A percentile compares a stretch with the other conserved stretches of the same genome.
phyloP scores from a whole-genome alignment of 768 basidiomycete genomes.

The Serendipita indica region DNA sequence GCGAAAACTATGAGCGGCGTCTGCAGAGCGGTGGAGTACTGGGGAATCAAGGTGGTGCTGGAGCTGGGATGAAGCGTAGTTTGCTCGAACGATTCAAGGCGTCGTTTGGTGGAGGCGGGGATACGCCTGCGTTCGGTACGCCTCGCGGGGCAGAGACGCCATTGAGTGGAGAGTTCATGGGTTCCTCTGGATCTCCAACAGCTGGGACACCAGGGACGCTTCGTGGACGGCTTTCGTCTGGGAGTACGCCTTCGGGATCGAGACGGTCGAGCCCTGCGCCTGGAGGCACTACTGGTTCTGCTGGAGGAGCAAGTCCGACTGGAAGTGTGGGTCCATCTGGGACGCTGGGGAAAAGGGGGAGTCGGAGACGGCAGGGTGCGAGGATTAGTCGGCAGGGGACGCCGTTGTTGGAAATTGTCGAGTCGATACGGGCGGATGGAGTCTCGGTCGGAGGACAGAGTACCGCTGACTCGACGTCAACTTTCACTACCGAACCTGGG shows the following conservation, averaged over 20 bases:
- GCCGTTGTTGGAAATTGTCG: not conserved
- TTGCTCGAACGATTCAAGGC: not conserved
- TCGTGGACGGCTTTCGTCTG: slow-evolving; percentile 12
- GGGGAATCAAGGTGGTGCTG: not conserved
- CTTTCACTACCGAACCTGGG: too few relatives aligned
- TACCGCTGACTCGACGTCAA: not conserved
- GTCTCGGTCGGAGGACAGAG: not conserved
- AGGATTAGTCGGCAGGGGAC: slow-evolving; percentile 6
- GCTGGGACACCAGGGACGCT: slow-evolving; percentile 13
- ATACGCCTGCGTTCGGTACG: slow-evolving; percentile 21
- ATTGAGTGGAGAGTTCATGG: not conserved
- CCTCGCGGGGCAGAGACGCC: not conserved
- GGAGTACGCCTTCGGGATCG: slow-evolving; percentile 17
- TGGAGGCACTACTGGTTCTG: not conserved
- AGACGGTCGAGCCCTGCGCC: slow-evolving; percentile 19
- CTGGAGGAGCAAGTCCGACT: not conserved
- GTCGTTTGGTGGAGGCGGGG: slow-evolving; percentile 17
- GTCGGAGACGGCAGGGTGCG: not conserved
- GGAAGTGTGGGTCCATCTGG: not conserved
- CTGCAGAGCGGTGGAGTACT: slow-evolving; percentile 47
- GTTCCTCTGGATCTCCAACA: not conserved
- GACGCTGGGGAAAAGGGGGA: not conserved
- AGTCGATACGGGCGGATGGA: not conserved
- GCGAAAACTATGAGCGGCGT: slow-evolving; percentile 68
- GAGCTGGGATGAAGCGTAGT: not conserved